Percentiles rank a stretch among this genome's conserved stretches.
phyloP scores from a whole-genome alignment of 345 rosid genomes.

The Linum usitatissimum region DNA sequence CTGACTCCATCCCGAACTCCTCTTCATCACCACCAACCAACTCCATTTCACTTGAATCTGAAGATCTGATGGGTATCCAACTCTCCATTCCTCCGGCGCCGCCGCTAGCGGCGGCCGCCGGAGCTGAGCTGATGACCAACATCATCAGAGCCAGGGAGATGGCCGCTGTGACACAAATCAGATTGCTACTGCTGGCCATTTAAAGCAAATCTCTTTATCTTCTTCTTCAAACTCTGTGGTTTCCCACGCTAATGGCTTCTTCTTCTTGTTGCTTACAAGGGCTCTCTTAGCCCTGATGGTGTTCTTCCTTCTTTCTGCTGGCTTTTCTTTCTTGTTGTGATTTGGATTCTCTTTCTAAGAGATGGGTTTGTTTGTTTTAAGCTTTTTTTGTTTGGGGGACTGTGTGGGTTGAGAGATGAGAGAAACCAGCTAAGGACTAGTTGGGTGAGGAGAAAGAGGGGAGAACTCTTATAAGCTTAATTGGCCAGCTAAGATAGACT shows the following conservation, averaged over 20 bases:
- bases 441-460: background rate
- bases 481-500: background rate
- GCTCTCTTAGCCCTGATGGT: background rate
- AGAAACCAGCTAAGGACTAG: constrained; percentile 5
- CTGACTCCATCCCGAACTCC: constrained; percentile 71
- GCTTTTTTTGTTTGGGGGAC: background rate
- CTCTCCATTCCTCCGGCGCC: constrained; percentile 31
- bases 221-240: background rate
- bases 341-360: no score
- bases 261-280: background rate
- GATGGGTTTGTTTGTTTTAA: background rate
- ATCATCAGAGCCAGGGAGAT: constrained; percentile 9
- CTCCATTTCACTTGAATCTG: constrained; percentile 34
- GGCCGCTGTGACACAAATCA: constrained; percentile 24
- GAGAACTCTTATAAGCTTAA: constrained; percentile 16
- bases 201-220: no score
- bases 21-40: constrained; percentile 23
- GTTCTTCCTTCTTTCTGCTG: background rate
- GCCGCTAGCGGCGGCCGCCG: constrained; percentile 25
- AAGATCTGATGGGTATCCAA: constrained; percentile 42
- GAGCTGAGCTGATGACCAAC: constrained; percentile 13
- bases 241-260: background rate
- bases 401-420: constrained; percentile 3
- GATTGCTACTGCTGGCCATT: constrained; percentile 23
- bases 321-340: background rate